These are phyloP conservation scores for Neurospora sublineolata DNA, from an alignment of 495 filamentous ascomycete genomes.

Conservation along the genomic window DNA sequence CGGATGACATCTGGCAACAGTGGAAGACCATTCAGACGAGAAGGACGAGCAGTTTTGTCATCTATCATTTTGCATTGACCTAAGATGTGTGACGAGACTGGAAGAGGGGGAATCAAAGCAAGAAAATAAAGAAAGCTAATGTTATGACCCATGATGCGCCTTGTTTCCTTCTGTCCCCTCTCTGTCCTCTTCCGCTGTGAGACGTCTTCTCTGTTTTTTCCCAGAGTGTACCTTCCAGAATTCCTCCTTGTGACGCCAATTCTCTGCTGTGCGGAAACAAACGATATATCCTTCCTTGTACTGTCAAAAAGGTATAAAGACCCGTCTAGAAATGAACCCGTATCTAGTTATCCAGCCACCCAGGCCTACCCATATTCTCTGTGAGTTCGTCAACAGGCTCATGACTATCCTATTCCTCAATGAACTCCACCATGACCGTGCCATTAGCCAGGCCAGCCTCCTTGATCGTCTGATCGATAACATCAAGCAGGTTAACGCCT, in stretches of 20 bases:
- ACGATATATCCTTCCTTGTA: not conserved
- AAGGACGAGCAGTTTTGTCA: not conserved
- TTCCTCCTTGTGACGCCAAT: not conserved
- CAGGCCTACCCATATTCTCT: not conserved
- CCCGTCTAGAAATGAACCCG: not conserved
- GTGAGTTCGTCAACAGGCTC: not conserved
- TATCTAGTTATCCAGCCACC: not conserved
- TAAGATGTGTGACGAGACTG: not conserved
- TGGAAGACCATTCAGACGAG: not conserved
- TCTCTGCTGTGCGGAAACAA: not conserved
- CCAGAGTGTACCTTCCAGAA: not conserved
- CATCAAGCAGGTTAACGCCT: slow-evolving; percentile 70
- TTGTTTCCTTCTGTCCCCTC: not conserved
- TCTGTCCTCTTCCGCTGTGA: not conserved
- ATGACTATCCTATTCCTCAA: slow-evolving; percentile 41
- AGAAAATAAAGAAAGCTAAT: not conserved
- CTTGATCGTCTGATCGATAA: slow-evolving; percentile 58
- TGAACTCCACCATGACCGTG: slow-evolving; percentile 84
- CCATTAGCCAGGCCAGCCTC: slow-evolving; percentile 82
- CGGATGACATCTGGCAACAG: not conserved
- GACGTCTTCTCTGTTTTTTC: not conserved
- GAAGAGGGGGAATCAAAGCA: not conserved
- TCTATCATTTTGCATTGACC: not conserved
- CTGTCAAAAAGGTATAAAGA: not conserved
- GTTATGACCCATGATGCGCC: not conserved